These are phyloP conservation scores for Pisolithus orientalis DNA, from an alignment of 768 basidiomycete genomes.

Conservation along the genomic window DNA sequence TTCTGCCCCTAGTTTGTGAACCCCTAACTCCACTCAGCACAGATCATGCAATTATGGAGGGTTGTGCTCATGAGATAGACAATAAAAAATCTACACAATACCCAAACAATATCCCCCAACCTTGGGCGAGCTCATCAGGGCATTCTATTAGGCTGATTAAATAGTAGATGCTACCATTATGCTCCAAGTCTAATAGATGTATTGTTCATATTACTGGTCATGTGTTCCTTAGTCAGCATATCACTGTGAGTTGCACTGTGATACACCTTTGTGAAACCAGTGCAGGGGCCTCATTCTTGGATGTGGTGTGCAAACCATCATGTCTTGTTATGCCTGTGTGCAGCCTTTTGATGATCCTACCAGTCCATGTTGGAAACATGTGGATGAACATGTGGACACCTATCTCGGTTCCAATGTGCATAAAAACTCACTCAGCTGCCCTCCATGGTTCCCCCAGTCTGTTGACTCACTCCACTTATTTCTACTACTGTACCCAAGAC, in stretches of 20 bases:
- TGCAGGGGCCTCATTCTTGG: no score
- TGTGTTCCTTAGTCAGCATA: not conserved
- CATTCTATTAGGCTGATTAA: not conserved
- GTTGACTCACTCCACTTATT: not conserved
- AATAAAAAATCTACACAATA: not conserved
- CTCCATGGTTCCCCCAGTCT: not conserved
- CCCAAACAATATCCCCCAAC: not conserved
- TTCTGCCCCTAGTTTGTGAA: not conserved
- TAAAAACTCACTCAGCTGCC: not conserved
- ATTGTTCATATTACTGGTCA: not conserved
- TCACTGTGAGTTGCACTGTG: not conserved
- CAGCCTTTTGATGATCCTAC: not conserved
- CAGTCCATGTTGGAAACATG: no score
- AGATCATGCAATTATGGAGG: not conserved
- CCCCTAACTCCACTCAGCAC: not conserved
- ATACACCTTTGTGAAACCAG: not conserved
- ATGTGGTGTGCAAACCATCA: not conserved
- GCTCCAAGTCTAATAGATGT: not conserved
- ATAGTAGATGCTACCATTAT: not conserved
- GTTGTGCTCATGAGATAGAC: not conserved
- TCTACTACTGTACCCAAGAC: not conserved
- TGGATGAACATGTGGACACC: no score
- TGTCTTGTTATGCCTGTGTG: not conserved
- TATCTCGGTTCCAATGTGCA: not conserved
- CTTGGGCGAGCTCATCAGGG: not conserved